Base-by-base conservation (phyloP, 805 yeast genomes). In the Sungouiozyma ichnusensis region DNA sequence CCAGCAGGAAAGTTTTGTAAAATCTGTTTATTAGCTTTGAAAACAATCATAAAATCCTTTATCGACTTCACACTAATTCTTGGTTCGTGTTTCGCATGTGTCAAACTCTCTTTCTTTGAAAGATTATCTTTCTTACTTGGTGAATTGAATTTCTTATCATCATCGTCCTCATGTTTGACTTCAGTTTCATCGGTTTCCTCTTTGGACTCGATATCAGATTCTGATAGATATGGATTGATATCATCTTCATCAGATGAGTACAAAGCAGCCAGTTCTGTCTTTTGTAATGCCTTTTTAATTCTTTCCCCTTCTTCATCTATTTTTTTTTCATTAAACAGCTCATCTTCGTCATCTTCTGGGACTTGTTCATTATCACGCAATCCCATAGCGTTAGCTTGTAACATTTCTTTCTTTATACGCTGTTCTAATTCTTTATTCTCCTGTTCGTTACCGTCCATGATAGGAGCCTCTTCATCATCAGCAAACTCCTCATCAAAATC, bases 381-480 rank as follows among this genome's bases (percentile, higher is more conserved):
- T 38, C 74, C 73, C 66, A 85, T 73, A 35, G 81, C 84, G 40
- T 80, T 81, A 2, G 95, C 95, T 49, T 78, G 74, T 45, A 81
- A 66, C 94, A 84, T 85, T 60, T 85, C 94, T 48, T 73, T 78
- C 60, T 85, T 86, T 58, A 85, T 80, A 53, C 84, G 79, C 50
- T 72, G 76, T 62, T 92, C 96, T 40, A 87, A 83, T 48, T 86
- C 83, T 60, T 83, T 87, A 60, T 85, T 84, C 57, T 92, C 97
- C 55, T 92, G 96, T 57, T 90, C 97, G 47, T 88, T 72, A 37
- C 96, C 96, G 55, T 90, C 97, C 71, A 90, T 77, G 45, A 92
- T 84, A 20, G 98, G 98, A 1, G 97, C 97, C 60, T 90, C 98
- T 66, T 92, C 98, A 61, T 92, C 98, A 62, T 92, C 98, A 20